phyloP scores from a whole-genome alignment of 2,329 filamentous ascomycete genomes.

The Apiospora aurea region DNA sequence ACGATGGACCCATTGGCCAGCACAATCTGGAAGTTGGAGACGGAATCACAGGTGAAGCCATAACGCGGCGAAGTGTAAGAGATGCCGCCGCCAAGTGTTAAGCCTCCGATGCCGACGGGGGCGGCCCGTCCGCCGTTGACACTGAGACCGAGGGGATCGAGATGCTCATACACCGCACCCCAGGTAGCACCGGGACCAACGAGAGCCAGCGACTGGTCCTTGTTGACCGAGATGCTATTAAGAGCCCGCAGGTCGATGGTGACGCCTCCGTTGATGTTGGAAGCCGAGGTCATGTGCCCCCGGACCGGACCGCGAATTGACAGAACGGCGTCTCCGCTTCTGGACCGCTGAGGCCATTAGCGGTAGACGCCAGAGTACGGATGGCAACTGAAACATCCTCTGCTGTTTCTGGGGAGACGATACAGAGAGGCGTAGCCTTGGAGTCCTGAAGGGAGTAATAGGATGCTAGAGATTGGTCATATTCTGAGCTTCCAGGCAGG shows the following conservation, averaged over 20 bases:
- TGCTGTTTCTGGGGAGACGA: constrained; percentile 35
- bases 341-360: background rate
- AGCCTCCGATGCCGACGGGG: constrained; percentile 29
- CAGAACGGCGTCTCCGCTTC: constrained; percentile 13
- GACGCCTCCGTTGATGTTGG: constrained; percentile 50
- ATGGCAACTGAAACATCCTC: constrained; percentile 40
- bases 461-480: constrained; percentile 31
- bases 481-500: constrained; percentile 29
- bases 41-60: constrained; percentile 31
- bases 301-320: constrained; percentile 57
- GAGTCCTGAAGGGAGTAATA: constrained; percentile 32
- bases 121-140: constrained; percentile 29
- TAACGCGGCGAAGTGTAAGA: constrained; percentile 29
- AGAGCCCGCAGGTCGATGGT: constrained; percentile 53
- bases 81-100: constrained; percentile 31
- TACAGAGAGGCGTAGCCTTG: constrained; percentile 33
- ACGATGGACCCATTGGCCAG: constrained; percentile 30
- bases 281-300: constrained; percentile 59
- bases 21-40: constrained; percentile 27
- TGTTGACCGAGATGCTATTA: constrained; percentile 43
- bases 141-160: constrained; percentile 46
- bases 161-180: constrained; percentile 48
- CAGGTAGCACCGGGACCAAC: constrained; percentile 54
- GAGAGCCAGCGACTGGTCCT: constrained; percentile 44
- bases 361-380: constrained; percentile 30